Evolutionary conservation across 2,329 filamentous ascomycete genomes (phyloP).

Genomic region (Cladosporium phlei): DNA sequence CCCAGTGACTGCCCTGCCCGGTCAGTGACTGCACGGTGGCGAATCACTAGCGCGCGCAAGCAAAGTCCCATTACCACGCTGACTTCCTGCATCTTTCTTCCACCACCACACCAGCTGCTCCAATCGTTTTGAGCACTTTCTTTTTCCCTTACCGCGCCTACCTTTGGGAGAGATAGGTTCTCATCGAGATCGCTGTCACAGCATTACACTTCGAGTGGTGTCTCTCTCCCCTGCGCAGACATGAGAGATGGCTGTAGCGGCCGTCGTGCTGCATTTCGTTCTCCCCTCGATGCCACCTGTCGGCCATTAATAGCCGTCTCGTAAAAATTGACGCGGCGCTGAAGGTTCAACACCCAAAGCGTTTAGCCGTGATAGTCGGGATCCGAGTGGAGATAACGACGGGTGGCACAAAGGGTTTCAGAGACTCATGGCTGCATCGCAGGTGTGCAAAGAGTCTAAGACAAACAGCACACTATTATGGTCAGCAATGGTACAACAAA

Average conservation of each 20-base stretch:
- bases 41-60: too few species aligned
- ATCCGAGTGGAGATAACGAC: background rate
- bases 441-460: too few species aligned
- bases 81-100: too few species aligned
- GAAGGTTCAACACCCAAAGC: background rate
- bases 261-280: background rate
- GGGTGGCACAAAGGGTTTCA: background rate
- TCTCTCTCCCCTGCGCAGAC: background rate
- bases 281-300: background rate
- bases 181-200: background rate
- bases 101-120: too few species aligned
- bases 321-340: background rate
- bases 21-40: too few species aligned
- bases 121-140: too few species aligned
- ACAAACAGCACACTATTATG: too few species aligned
- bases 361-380: too few species aligned
- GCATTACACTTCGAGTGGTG: background rate
- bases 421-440: background rate
- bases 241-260: too few species aligned
- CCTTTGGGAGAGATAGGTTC: background rate
- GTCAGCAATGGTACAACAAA: too few species aligned
- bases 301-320: background rate
- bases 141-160: background rate
- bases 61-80: too few species aligned
- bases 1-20: too few species aligned